Evolutionary conservation across 176 grass and related monocot genomes (phyloP), one percentile per base, ranked within the genome.

Genomic region (Ensete glaucum): DNA sequence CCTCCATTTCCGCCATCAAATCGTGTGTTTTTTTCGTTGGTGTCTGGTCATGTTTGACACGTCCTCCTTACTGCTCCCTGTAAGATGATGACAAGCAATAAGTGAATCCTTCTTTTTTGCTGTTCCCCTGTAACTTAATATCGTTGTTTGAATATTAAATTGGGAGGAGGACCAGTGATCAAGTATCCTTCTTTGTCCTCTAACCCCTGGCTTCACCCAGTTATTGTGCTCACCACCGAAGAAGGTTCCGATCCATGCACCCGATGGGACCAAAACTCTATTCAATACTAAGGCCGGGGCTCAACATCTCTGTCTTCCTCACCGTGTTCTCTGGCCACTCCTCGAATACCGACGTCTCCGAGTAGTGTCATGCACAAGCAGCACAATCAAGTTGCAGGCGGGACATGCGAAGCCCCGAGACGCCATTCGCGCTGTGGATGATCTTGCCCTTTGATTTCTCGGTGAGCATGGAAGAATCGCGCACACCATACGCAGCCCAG

Each of bases 331-430:
- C 73, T 1, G 73, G 73, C 73, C 73, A 1, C 24, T 75, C 73
- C 73, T 75, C 59, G 54, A 60, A 75, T 1, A 60, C 54, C 73
- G 54, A 75, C 73, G 60, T 75, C 73, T 75, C 73, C 54, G 60
- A 48, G 73, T 75, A 54, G 26, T 75, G 73, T 26, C 29, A 34
- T 57, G 54, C 9, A 75, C 73, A 17, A 75, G 53, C 15, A 75
- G 59, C 73, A 75, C 73, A 19, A 5, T 75, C 73, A 10, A 75
- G 54, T 22, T 26, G 24, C 15, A 75, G 73, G 73, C 59, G 54
- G 9, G 73, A 75, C 54, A 59, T 75, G 26, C 59, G 54, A 12
- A 75, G 59, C 14, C 73, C 54, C 5, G 73, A 48, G 54, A 59
- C 54, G 10, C 72, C 72, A 57, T 74, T 74, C 1, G 72, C 72